Evolutionary conservation across 2,329 filamentous ascomycete species (phyloP).

Genomic region (Emydomyces testavorans): DNA sequence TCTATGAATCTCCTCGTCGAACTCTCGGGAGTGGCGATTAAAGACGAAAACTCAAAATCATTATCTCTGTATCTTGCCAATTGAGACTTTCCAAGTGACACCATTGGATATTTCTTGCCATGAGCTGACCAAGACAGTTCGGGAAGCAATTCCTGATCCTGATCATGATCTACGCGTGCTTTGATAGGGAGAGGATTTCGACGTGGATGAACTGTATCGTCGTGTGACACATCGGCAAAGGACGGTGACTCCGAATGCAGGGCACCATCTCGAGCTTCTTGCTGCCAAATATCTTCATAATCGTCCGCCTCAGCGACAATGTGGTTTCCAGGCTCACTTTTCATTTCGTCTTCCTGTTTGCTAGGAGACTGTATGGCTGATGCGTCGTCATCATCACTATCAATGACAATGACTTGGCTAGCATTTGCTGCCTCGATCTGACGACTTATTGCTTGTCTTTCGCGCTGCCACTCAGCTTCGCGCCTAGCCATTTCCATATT

Average conservation of each 20-base stretch:
- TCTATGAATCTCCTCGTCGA: constrained; percentile 15
- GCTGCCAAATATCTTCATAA: constrained; percentile 40
- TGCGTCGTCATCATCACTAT: constrained; percentile 26
- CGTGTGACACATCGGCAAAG: constrained; percentile 15
- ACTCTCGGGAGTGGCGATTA: constrained; percentile 16
- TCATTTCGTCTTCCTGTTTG: constrained; percentile 1
- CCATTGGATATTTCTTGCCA: constrained; percentile 19
- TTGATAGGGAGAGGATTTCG: constrained; percentile 24
- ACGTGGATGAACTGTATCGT: constrained; percentile 17
- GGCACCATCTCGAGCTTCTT: constrained; percentile 33
- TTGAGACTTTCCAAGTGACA: constrained; percentile 15
- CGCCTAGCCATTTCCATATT: constrained; percentile 23
- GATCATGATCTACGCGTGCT: constrained; percentile 19
- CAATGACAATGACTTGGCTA: constrained; percentile 36
- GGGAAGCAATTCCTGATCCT: constrained; percentile 21
- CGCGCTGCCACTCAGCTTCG: constrained; percentile 36
- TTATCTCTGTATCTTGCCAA: constrained; percentile 16
- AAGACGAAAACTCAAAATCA: constrained; percentile 15
- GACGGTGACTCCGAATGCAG: constrained; percentile 23
- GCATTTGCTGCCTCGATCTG: constrained; percentile 35
- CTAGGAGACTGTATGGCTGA: constrained; percentile 3
- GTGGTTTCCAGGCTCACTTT: constrained; percentile 1
- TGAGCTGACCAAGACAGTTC: constrained; percentile 24
- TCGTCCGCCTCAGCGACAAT: constrained; percentile 25
- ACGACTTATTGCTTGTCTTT: constrained; percentile 35